Evolutionary conservation across 495 filamentous ascomycete genomes (phyloP).

Genomic region (Hyaloscypha variabilis): DNA sequence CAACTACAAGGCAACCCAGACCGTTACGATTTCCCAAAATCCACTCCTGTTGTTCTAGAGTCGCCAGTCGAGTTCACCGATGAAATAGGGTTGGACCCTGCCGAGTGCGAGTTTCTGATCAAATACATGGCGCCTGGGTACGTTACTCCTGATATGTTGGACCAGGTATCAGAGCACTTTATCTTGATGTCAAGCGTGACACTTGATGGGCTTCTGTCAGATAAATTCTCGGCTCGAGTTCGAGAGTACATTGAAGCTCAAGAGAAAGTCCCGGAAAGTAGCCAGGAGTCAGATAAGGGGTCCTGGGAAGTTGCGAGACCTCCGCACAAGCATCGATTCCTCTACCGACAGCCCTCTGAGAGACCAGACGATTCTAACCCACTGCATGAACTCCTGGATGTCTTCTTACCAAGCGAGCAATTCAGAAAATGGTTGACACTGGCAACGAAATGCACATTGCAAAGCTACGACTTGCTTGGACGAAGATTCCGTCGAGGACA

Average conservation of each 20-base stretch:
- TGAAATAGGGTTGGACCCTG: constrained; percentile 63
- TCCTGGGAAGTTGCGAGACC: constrained; percentile 80
- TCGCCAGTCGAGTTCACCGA: constrained; percentile 42
- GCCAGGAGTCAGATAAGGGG: constrained; percentile 59
- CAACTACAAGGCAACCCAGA: constrained; percentile 92
- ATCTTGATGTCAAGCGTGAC: constrained; percentile 79
- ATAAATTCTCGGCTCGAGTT: constrained; percentile 72
- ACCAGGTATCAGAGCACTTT: constrained; percentile 78
- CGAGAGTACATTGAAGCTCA: constrained; percentile 67
- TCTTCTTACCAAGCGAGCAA: constrained; percentile 79
- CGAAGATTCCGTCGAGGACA: constrained; percentile 82
- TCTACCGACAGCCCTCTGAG: constrained; percentile 65
- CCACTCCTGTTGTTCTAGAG: constrained; percentile 54
- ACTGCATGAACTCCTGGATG: constrained; percentile 72
- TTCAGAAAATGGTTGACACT: constrained; percentile 89
- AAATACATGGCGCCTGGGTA: constrained; percentile 88
- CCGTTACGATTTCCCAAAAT: constrained; percentile 79
- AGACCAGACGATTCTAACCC: constrained; percentile 47
- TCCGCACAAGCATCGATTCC: constrained; percentile 92
- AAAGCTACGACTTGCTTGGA: constrained; percentile 69
- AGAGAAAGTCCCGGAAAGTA: constrained; percentile 54
- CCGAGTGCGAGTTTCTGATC: constrained; percentile 83
- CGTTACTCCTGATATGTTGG: constrained; percentile 90
- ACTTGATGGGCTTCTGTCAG: constrained; percentile 73
- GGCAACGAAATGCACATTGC: constrained; percentile 70